Evolutionary conservation across 148 eudicot genomes (phyloP).

Genomic region (Rhododendron mucronatum): DNA sequence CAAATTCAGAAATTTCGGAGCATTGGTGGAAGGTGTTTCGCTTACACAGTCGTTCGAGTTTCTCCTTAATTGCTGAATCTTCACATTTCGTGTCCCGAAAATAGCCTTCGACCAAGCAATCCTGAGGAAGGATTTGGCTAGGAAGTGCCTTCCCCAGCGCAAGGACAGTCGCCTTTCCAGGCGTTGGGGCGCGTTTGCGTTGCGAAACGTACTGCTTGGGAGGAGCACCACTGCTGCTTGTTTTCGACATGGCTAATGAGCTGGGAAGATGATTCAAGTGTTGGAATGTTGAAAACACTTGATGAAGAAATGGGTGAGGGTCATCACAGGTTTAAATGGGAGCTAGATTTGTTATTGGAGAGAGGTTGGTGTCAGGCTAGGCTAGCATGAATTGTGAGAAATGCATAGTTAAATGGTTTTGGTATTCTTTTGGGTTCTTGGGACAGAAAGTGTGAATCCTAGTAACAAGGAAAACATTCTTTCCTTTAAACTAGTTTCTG

Average conservation of each 20-base stretch:
- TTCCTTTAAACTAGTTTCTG: background rate
- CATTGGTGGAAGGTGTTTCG: too few relatives aligned
- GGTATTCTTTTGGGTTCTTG: conserved; percentile 8
- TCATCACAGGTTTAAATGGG: conserved; percentile 33
- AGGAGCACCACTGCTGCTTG: conserved; percentile 29
- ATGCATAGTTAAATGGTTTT: background rate
- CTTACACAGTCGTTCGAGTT: conserved; percentile 80
- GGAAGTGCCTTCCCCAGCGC: conserved; percentile 84
- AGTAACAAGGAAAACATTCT: background rate
- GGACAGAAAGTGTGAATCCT: conserved; percentile 16
- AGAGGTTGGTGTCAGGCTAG: conserved; percentile 39
- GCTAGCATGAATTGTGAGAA: conserved; percentile 43
- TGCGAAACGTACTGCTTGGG: conserved; percentile 15
- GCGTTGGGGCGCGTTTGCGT: conserved; percentile 42
- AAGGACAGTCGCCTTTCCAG: conserved; percentile 74
- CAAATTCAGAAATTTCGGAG: background rate
- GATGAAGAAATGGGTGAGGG: background rate
- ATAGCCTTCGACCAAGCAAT: conserved; percentile 70
- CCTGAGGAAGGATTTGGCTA: conserved; percentile 78
- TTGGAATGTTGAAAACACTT: background rate
- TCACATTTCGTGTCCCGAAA: conserved; percentile 69
- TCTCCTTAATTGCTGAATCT: conserved; percentile 68
- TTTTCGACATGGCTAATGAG: conserved; percentile 39
- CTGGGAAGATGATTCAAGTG: background rate
- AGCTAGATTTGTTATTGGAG: conserved; percentile 28